These are phyloP conservation scores for Apiotrichum laibachii DNA, from an alignment of 1,284 basidiomycete species.

Conservation along the genomic window DNA sequence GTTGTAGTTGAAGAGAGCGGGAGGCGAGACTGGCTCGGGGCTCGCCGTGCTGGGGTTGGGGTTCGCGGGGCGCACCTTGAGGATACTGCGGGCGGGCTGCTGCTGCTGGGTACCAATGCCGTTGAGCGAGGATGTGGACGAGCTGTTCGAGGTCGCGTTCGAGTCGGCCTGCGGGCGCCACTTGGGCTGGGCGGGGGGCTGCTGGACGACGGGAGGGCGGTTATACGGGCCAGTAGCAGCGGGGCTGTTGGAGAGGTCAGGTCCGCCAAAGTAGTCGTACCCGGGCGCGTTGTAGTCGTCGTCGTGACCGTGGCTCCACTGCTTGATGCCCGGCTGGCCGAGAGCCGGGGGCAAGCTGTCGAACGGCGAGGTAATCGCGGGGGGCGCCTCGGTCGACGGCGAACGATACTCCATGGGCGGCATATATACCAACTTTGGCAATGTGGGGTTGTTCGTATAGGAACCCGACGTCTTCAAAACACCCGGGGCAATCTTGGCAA, in stretches of 20 bases:
- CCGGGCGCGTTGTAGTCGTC: conserved; percentile 55
- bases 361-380: conserved; percentile 18
- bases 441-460: conserved; percentile 40
- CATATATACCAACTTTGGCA: conserved; percentile 66
- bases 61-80: conserved; percentile 41
- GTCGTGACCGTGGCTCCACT: conserved; percentile 28
- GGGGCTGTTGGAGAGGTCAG: conserved; percentile 50
- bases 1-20: conserved; percentile 50
- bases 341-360: conserved; percentile 42
- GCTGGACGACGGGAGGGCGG: conserved; percentile 33
- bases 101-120: conserved; percentile 28
- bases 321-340: conserved; percentile 40
- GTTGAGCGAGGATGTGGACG: conserved; percentile 33
- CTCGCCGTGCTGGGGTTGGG: conserved; percentile 3
- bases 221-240: conserved; percentile 16
- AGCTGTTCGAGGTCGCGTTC: conserved; percentile 22
- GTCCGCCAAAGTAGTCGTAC: conserved; percentile 64
- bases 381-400: conserved; percentile 21
- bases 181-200: conserved; percentile 46
- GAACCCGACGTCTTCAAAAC: conserved; percentile 70
- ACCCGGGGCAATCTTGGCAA: conserved; percentile 91
- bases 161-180: conserved; percentile 39
- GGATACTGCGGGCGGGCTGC: conserved; percentile 38
- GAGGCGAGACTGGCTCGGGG: conserved; percentile 28
- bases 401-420: conserved; percentile 57